Conservation (phyloP, 176 grass and related monocot genomes). For the Tillandsia fasciculata region DNA sequence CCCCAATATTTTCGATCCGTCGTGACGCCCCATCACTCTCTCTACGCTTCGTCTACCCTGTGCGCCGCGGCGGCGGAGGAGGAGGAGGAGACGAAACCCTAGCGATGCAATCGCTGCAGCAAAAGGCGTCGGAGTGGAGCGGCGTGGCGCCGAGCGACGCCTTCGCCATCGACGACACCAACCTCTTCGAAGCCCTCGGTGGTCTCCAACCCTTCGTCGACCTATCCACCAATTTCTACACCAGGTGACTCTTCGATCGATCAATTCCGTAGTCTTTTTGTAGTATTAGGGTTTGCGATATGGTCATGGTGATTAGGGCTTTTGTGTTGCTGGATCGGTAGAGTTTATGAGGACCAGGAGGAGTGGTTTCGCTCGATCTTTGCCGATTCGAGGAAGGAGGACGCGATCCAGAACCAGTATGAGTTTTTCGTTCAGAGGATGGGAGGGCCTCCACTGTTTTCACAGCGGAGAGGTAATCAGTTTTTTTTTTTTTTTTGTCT, state of each 20-base stretch:
- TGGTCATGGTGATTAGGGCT: neutral
- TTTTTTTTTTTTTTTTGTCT: neutral
- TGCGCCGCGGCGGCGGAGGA: too few species aligned
- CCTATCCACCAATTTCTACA: constrained; percentile 97
- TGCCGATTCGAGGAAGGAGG: constrained; percentile 20
- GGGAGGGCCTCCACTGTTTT: constrained; percentile 84
- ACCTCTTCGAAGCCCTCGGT: constrained; percentile 76
- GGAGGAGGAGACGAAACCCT: neutral
- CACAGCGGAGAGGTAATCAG: constrained; percentile 63
- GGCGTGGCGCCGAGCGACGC: too few species aligned
- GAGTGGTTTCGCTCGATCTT: constrained; percentile 91
- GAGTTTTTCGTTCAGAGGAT: constrained; percentile 95
- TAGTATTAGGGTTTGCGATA: neutral
- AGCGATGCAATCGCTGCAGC: constrained; percentile 75
- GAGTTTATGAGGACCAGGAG: constrained; percentile 84
- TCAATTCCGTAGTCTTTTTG: neutral
- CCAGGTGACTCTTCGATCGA: constrained; percentile 27
- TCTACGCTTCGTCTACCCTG: too few species aligned
- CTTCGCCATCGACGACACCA: constrained; percentile 29
- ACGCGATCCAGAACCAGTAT: constrained; percentile 92
- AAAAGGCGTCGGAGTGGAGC: constrained; percentile 94
- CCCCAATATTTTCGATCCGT: too few species aligned
- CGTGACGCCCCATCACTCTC: too few species aligned
- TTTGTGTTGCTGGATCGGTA: neutral
- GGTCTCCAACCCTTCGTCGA: constrained; percentile 79